Conservation (phyloP, 768 basidiomycete genomes). For the Collybia mongolica region DNA sequence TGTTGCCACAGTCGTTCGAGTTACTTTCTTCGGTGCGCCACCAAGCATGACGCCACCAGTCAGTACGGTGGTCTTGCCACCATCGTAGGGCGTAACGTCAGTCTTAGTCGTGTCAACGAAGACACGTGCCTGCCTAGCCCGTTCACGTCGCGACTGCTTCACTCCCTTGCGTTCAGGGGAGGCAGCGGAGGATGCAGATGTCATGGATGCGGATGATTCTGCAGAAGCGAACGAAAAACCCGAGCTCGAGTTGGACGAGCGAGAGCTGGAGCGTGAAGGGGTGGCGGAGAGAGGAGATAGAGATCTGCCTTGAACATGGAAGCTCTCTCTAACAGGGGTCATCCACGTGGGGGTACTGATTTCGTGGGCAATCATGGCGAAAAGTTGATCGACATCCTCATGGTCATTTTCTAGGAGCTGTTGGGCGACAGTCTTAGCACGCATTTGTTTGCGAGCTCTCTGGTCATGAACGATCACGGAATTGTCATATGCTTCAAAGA, state of each 20-base stretch:
- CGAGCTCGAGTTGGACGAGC: conserved; percentile 70
- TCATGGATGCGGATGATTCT: conserved; percentile 45
- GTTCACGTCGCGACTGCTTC: conserved; percentile 68
- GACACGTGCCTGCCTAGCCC: conserved; percentile 65
- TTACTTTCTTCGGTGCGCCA: conserved; percentile 25
- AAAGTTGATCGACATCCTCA: conserved; percentile 72
- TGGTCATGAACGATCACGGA: conserved; percentile 9
- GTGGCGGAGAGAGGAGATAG: conserved; percentile 59
- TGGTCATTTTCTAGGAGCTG: conserved; percentile 70
- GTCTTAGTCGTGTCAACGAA: conserved; percentile 74
- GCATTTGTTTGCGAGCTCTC: conserved; percentile 10
- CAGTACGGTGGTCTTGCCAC: conserved; percentile 85
- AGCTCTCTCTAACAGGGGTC: conserved; percentile 61
- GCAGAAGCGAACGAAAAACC: conserved; percentile 55
- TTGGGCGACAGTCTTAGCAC: conserved; percentile 67
- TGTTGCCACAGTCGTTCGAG: conserved; percentile 28
- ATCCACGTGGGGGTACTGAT: conserved; percentile 67
- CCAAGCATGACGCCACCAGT: conserved; percentile 90
- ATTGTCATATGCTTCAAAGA: conserved; percentile 19
- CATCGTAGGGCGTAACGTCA: conserved; percentile 83
- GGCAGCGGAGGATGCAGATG: conserved; percentile 39
- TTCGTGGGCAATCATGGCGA: conserved; percentile 73
- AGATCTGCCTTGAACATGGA: conserved; percentile 51
- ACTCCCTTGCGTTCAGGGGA: conserved; percentile 25
- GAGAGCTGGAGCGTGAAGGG: conserved; percentile 68